Percentiles rank a stretch among this genome's conserved stretches.
Conservation (phyloP, 2,329 filamentous ascomycete genomes). For the Penicillium sp. region DNA sequence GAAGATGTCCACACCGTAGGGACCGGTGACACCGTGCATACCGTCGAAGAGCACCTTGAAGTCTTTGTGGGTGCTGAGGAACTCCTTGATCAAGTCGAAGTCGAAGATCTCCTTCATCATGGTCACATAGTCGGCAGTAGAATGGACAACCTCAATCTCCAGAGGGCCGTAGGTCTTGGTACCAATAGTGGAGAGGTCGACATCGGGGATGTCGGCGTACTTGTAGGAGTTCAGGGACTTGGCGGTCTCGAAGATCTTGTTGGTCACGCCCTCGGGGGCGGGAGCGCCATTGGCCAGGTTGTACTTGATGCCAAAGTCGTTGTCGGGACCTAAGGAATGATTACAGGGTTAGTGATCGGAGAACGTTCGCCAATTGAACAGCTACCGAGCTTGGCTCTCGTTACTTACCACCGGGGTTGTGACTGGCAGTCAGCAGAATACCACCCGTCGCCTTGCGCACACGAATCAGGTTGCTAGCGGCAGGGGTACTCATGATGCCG, state of each 20-base stretch:
- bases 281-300: constrained; percentile 96
- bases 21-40: constrained; percentile 90
- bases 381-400: neutral
- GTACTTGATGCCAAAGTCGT: constrained; percentile 99
- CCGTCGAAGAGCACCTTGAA: constrained; percentile 98
- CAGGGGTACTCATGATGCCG: constrained; percentile 94
- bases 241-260: constrained; percentile 94
- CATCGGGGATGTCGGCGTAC: constrained; percentile 79
- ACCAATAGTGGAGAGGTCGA: constrained; percentile 83
- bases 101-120: constrained; percentile 99
- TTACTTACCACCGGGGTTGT: constrained; percentile 89
- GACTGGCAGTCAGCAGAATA: constrained; percentile 93
- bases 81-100: constrained; percentile 92
- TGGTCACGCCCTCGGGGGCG: constrained; percentile 92
- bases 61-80: constrained; percentile 81
- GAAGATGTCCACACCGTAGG: constrained; percentile 93
- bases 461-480: constrained; percentile 92
- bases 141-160: constrained; percentile 95
- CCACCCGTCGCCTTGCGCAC: constrained; percentile 94
- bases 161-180: constrained; percentile 80
- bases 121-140: constrained; percentile 83
- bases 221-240: constrained; percentile 93
- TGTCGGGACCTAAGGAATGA: constrained; percentile 68
- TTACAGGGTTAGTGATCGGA: neutral
- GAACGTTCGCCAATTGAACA: neutral